These are phyloP conservation scores for Polygonum maritimum DNA, from an alignment of 148 eudicot species.

Conservation along the genomic window DNA sequence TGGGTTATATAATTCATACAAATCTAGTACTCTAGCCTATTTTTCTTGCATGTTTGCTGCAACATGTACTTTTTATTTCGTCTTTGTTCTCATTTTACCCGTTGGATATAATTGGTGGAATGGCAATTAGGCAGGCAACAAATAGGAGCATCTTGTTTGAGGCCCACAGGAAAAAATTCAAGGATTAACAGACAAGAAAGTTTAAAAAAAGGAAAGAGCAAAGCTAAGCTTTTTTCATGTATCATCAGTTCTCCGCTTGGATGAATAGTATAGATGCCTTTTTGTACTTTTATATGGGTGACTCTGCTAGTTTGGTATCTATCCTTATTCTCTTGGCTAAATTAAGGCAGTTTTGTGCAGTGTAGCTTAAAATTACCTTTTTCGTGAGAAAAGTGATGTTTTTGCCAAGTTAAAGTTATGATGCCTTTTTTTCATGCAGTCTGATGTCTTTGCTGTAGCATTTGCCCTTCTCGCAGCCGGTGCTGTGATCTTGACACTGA, in stretches of 20 bases:
- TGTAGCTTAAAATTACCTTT: no score
- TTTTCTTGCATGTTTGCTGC: background rate
- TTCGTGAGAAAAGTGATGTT: background rate
- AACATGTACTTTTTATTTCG: background rate
- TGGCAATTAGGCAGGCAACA: background rate
- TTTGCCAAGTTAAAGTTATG: background rate
- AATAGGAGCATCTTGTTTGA: background rate
- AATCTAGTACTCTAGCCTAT: background rate
- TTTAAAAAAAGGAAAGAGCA: background rate
- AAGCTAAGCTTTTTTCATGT: background rate
- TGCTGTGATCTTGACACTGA: slow-evolving; percentile 89
- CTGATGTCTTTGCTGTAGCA: slow-evolving; percentile 97
- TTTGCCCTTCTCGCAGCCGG: slow-evolving; percentile 98
- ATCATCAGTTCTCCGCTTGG: background rate
- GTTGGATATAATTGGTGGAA: background rate
- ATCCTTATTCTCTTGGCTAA: background rate
- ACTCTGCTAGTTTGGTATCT: background rate
- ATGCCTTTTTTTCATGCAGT: slow-evolving; percentile 34
- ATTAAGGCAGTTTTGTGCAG: background rate
- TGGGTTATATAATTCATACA: no score
- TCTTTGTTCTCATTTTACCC: background rate
- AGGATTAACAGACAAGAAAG: background rate
- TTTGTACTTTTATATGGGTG: background rate
- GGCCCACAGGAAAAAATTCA: background rate
- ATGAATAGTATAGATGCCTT: background rate